Conservation (phyloP, 495 filamentous ascomycete genomes). For the Aspergillus conjunctus region DNA sequence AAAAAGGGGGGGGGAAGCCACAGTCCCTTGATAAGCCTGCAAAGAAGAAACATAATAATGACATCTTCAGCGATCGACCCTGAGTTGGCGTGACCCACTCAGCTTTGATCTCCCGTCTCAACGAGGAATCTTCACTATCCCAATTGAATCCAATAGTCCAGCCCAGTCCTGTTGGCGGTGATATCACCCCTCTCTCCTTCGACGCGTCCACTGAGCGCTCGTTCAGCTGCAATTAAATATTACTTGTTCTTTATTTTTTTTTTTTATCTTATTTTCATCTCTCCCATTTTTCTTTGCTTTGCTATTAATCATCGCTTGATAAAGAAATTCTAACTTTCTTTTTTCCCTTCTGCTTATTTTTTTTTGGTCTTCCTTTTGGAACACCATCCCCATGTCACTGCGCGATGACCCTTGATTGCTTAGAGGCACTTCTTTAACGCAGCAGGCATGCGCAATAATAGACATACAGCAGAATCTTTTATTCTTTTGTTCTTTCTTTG, state of each 20-base stretch:
- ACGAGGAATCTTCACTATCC: not conserved
- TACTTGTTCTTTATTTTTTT: conserved; percentile 8
- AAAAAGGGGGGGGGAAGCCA: no score
- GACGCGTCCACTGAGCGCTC: conserved; percentile 14
- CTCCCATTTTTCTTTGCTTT: conserved; percentile 2
- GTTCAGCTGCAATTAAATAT: not conserved
- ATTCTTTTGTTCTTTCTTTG: conserved; percentile 3
- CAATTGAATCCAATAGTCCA: conserved; percentile 1
- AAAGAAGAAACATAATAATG: no score
- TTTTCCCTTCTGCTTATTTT: conserved; percentile 13
- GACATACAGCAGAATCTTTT: conserved; percentile 8
- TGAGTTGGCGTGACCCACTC: conserved; percentile 8
- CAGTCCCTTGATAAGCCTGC: no score
- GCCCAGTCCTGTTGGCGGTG: conserved; percentile 9
- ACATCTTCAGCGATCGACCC: no score
- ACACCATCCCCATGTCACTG: conserved; percentile 5
- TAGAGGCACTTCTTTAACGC: conserved; percentile 6
- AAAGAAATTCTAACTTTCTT: not conserved
- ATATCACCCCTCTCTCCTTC: conserved; percentile 20
- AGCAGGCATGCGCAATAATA: conserved; percentile 22
- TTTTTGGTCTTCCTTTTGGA: conserved; percentile 15
- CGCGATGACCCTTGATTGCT: conserved; percentile 21
- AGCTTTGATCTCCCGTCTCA: not conserved
- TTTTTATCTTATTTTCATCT: conserved; percentile 7
- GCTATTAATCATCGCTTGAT: no score